These are phyloP conservation scores for Epichloe gansuensis DNA, from an alignment of 2,329 filamentous ascomycete species.

Conservation along the genomic window DNA sequence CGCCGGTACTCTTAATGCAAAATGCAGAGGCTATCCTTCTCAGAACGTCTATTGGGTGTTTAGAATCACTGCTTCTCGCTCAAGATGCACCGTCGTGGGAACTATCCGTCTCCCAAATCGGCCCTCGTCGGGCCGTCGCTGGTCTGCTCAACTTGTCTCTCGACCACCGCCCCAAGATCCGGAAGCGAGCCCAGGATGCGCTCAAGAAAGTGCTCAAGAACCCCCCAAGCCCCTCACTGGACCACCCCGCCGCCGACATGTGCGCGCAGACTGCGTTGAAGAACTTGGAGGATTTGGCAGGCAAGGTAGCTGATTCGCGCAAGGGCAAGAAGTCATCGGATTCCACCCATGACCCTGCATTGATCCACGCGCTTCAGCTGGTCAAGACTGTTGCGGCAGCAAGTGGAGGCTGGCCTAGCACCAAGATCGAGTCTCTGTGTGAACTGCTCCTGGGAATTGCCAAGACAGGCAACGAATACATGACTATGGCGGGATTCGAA, in stretches of 20 bases:
- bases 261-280: conserved; percentile 84
- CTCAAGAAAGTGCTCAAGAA: conserved; percentile 70
- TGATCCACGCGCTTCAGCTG: conserved; percentile 86
- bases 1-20: conserved; percentile 65
- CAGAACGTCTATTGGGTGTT: conserved; percentile 77
- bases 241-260: conserved; percentile 92
- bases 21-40: conserved; percentile 82
- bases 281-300: conserved; percentile 63
- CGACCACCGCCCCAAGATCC: conserved; percentile 82
- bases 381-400: conserved; percentile 81
- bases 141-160: conserved; percentile 75
- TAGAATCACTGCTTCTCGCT: conserved; percentile 81
- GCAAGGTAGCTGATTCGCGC: conserved; percentile 46
- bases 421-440: conserved; percentile 85
- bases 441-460: conserved; percentile 83
- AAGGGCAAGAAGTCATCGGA: conserved; percentile 52
- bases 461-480: conserved; percentile 81
- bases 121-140: conserved; percentile 76
- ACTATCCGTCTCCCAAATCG: conserved; percentile 67
- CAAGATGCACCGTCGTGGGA: conserved; percentile 87
- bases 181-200: conserved; percentile 86
- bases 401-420: conserved; percentile 89
- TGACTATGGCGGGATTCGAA: conserved; percentile 93
- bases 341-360: conserved; percentile 59
- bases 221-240: conserved; percentile 84